phyloP scores from a whole-genome alignment of 1,284 basidiomycete genomes.

The Cutaneotrichosporon sp. region DNA sequence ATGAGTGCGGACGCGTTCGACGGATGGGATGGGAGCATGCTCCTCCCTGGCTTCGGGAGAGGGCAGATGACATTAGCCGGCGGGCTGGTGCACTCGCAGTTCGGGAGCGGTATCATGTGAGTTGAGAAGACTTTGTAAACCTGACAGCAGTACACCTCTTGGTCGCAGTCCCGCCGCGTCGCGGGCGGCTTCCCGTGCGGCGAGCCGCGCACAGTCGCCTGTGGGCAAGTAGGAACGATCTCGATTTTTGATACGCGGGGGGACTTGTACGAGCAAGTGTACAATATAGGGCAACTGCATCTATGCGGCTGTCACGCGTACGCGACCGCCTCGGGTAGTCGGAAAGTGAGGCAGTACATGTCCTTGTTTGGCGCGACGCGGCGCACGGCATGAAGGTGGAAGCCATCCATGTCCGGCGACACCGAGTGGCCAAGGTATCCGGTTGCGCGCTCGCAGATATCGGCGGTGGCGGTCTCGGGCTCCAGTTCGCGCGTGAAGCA shows the following conservation, averaged over 20 bases:
- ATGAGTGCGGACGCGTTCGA: conserved; percentile 51
- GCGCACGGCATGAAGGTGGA: conserved; percentile 72
- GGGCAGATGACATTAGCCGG: conserved; percentile 51
- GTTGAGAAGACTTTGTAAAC: conserved; percentile 16
- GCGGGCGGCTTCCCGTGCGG: conserved; percentile 20
- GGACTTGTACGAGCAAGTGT: neutral
- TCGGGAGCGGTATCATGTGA: conserved; percentile 54
- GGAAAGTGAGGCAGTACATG: conserved; percentile 97
- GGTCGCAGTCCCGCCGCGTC: conserved; percentile 27
- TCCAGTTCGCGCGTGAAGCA: conserved; percentile 93
- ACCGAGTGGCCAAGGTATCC: conserved; percentile 64
- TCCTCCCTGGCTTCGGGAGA: conserved; percentile 51
- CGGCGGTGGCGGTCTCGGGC: conserved; percentile 62
- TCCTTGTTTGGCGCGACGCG: conserved; percentile 95
- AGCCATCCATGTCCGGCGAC: conserved; percentile 57
- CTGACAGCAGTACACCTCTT: conserved; percentile 39
- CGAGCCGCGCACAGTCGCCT: conserved; percentile 23
- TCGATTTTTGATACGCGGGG: too few species aligned
- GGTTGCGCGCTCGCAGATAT: conserved; percentile 78
- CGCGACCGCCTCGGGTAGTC: conserved; percentile 63
- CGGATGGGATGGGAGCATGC: conserved; percentile 52
- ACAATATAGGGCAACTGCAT: conserved; percentile 1
- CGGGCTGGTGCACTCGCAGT: conserved; percentile 50
- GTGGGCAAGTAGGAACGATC: conserved; percentile 3
- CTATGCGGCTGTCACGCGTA: conserved; percentile 24